These are phyloP conservation scores for Spergularia bocconei DNA, from an alignment of 148 eudicot genomes.

Conservation along the genomic window DNA sequence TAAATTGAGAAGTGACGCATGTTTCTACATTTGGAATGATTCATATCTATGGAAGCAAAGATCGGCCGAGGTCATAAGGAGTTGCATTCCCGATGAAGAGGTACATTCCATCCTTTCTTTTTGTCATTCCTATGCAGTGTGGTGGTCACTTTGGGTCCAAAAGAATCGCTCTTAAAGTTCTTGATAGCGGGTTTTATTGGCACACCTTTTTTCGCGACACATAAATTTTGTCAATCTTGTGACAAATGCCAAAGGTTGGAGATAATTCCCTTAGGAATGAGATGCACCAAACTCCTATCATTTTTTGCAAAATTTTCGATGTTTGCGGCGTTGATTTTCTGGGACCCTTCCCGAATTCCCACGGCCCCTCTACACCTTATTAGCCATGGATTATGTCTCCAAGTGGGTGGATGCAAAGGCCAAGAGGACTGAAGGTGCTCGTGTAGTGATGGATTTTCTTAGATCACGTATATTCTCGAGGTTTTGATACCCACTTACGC, in stretches of 20 bases:
- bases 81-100: neutral
- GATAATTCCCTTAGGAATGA: too few relatives aligned
- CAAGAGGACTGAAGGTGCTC: too few relatives aligned
- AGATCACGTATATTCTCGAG: too few relatives aligned
- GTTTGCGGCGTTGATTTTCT: neutral
- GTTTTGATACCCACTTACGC: too few relatives aligned
- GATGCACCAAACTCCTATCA: constrained; percentile 1
- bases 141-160: constrained; percentile 3
- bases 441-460: too few relatives aligned
- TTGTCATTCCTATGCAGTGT: neutral
- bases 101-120: neutral
- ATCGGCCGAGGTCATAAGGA: neutral
- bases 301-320: constrained; percentile 6
- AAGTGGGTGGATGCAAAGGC: too few relatives aligned
- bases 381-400: too few relatives aligned
- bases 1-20: too few relatives aligned
- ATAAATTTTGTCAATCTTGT: neutral
- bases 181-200: neutral
- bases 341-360: too few relatives aligned
- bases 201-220: constrained; percentile 2
- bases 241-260: neutral
- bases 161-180: neutral
- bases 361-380: too few relatives aligned
- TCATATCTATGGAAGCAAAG: neutral
- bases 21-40: neutral